Evolutionary conservation across 2,329 filamentous ascomycete species (phyloP).

Genomic region (Monosporascus sp.): DNA sequence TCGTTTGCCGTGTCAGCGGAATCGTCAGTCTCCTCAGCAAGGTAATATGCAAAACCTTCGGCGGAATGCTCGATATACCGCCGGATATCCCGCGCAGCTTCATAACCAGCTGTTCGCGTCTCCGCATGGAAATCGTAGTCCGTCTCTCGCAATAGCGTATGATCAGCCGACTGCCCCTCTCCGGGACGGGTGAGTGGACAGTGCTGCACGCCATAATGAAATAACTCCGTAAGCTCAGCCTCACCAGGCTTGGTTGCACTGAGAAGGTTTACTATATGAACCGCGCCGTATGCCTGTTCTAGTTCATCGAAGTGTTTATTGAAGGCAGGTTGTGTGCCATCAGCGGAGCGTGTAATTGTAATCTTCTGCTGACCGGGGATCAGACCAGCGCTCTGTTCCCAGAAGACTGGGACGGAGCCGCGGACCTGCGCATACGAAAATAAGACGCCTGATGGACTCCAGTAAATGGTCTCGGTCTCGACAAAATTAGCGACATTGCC

Average conservation of each 20-base stretch:
- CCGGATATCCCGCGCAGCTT: constrained; percentile 80
- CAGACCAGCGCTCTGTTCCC: constrained; percentile 87
- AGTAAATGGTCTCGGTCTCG: constrained; percentile 93
- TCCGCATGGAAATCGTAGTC: constrained; percentile 97
- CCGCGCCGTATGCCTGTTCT: constrained; percentile 78
- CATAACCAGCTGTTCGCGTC: constrained; percentile 82
- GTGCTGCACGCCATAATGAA: constrained; percentile 68
- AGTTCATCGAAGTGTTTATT: constrained; percentile 91
- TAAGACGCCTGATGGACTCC: constrained; percentile 68
- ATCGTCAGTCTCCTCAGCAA: constrained; percentile 68
- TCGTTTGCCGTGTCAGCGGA: constrained; percentile 30
- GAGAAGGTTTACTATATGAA: constrained; percentile 91
- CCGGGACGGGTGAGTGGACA: constrained; percentile 63
- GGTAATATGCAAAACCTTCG: constrained; percentile 86
- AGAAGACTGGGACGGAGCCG: constrained; percentile 92
- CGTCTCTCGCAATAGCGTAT: constrained; percentile 71
- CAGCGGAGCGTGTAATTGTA: constrained; percentile 76
- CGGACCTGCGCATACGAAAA: constrained; percentile 94
- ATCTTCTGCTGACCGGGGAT: constrained; percentile 94
- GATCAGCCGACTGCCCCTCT: constrained; percentile 55
- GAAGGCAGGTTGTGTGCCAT: constrained; percentile 91
- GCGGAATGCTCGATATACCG: constrained; percentile 72
- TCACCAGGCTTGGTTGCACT: constrained; percentile 85
- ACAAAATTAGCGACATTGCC: constrained; percentile 98
- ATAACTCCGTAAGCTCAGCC: constrained; percentile 73